phyloP scores from a whole-genome alignment of 2,329 filamentous ascomycete species.

The Colletotrichum magnum region DNA sequence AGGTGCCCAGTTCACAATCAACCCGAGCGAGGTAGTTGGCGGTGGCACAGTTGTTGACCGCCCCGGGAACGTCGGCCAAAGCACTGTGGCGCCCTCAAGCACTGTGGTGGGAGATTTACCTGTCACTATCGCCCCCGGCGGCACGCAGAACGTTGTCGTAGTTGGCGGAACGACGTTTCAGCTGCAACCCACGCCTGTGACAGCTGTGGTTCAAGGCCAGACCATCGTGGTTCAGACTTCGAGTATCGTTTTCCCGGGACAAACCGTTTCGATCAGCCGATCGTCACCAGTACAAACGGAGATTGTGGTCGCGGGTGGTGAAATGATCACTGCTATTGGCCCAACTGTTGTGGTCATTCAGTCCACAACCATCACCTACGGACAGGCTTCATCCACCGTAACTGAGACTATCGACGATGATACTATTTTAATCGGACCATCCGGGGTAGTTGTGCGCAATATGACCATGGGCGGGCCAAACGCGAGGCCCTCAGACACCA shows the following conservation, averaged over 20 bases:
- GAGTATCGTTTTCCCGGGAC: slow-evolving; percentile 48
- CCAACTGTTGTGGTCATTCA: slow-evolving; percentile 56
- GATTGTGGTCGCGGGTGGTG: slow-evolving; percentile 63
- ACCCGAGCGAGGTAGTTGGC: slow-evolving; percentile 61
- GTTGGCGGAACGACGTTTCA: slow-evolving; percentile 60
- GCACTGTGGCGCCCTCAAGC: slow-evolving; percentile 47
- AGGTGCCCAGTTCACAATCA: slow-evolving; percentile 62
- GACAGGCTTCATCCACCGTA: slow-evolving; percentile 49
- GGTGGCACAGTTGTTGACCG: slow-evolving; percentile 60
- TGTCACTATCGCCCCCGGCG: slow-evolving; percentile 56
- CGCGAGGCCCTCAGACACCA: slow-evolving; percentile 53
- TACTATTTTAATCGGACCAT: slow-evolving; percentile 64
- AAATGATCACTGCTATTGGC: slow-evolving; percentile 61
- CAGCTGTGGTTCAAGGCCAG: slow-evolving; percentile 52
- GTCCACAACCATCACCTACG: slow-evolving; percentile 63
- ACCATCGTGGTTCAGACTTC: slow-evolving; percentile 52
- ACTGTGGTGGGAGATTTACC: slow-evolving; percentile 56
- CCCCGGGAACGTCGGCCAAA: slow-evolving; percentile 46
- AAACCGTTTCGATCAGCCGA: slow-evolving; percentile 54
- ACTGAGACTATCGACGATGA: slow-evolving; percentile 64
- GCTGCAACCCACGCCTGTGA: slow-evolving; percentile 54
- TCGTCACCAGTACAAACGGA: slow-evolving; percentile 54
- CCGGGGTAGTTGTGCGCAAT: slow-evolving; percentile 57
- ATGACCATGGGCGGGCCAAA: slow-evolving; percentile 59
- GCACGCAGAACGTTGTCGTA: slow-evolving; percentile 50